phyloP scores from a whole-genome alignment of 2,329 filamentous ascomycete genomes.

The Penicillium concentricum region DNA sequence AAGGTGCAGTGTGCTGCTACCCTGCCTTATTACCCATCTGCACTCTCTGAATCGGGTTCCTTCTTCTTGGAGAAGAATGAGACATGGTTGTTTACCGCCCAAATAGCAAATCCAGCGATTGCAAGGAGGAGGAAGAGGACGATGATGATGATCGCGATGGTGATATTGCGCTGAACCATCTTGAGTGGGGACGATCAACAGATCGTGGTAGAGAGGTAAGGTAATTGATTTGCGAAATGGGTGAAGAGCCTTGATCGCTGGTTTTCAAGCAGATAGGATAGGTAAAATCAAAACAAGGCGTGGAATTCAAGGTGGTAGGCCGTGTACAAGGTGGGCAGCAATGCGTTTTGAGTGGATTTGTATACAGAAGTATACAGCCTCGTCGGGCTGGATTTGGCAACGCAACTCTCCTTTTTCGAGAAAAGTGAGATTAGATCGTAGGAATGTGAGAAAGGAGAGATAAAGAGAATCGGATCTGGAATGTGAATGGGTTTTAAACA shows the following conservation, averaged over 20 bases:
- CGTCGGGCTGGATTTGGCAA: not conserved
- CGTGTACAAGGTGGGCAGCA: not conserved
- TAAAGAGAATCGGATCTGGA: constrained; percentile 5
- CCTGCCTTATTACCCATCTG: constrained; percentile 15
- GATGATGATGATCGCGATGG: constrained; percentile 52
- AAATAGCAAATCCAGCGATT: constrained; percentile 41
- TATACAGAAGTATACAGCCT: constrained; percentile 8
- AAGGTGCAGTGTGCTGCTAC: not conserved
- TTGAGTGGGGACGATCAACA: constrained; percentile 13
- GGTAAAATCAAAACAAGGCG: not conserved
- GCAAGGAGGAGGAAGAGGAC: constrained; percentile 49
- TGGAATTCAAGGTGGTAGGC: not conserved
- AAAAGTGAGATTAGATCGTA: not conserved
- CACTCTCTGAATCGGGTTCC: constrained; percentile 34
- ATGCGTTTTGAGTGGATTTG: constrained; percentile 2
- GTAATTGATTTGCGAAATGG: not conserved
- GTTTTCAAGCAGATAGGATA: not conserved
- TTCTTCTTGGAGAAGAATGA: constrained; percentile 31
- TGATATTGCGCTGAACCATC: constrained; percentile 48
- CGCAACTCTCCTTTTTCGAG: not conserved
- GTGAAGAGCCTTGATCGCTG: not conserved
- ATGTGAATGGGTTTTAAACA: constrained; percentile 16
- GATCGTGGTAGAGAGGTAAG: not conserved
- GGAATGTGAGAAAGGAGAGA: constrained; percentile 3
- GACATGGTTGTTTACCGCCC: constrained; percentile 34